Conservation (phyloP, 2,329 filamentous ascomycete genomes). For the Fusarium sp. region DNA sequence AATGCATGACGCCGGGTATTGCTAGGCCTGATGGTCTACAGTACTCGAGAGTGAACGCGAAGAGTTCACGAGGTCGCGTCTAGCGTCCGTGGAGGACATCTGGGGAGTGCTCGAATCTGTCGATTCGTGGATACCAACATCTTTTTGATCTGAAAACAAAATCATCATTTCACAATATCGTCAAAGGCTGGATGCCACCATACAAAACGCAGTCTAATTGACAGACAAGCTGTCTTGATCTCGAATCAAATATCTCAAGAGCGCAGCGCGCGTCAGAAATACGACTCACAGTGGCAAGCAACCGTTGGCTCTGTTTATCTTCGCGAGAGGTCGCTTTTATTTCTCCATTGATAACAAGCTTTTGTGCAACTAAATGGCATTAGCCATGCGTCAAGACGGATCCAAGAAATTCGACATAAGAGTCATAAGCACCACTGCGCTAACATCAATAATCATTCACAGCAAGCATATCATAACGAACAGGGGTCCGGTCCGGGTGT, state of each 20-base stretch:
- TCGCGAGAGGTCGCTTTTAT: not conserved
- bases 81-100: slow-evolving; percentile 40
- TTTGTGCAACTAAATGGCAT: slow-evolving; percentile 17
- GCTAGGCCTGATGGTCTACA: slow-evolving; percentile 32
- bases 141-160: slow-evolving; percentile 10
- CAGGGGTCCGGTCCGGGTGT: slow-evolving; percentile 41
- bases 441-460: slow-evolving; percentile 16
- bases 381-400: not conserved
- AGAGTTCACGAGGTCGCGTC: slow-evolving; percentile 45
- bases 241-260: slow-evolving; percentile 26
- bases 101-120: slow-evolving; percentile 3
- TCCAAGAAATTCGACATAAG: slow-evolving; percentile 22
- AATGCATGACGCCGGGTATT: slow-evolving; percentile 43
- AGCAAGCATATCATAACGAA: slow-evolving; percentile 28
- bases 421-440: slow-evolving; percentile 4
- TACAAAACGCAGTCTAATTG: not conserved
- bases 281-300: slow-evolving; percentile 1
- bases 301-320: not conserved
- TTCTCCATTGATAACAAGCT: not conserved
- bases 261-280: slow-evolving; percentile 24
- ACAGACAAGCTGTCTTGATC: slow-evolving; percentile 10
- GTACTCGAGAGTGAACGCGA: slow-evolving; percentile 36
- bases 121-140: slow-evolving; percentile 3
- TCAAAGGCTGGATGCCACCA: not conserved
- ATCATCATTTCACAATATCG: slow-evolving; percentile 29